phyloP scores from a whole-genome alignment of 2,329 filamentous ascomycete genomes.

The Periconia sp. region DNA sequence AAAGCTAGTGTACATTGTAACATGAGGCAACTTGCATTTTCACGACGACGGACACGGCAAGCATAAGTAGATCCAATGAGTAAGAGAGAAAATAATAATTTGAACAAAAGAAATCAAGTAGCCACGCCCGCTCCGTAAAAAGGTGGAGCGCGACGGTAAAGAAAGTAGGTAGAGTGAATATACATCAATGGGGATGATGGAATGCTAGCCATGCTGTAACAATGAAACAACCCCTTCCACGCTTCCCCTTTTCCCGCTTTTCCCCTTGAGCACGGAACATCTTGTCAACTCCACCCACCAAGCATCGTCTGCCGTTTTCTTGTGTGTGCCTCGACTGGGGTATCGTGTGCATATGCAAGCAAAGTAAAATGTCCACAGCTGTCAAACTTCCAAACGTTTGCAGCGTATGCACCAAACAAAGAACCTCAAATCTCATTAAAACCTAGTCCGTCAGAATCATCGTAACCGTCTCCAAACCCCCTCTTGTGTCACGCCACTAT shows the following conservation, averaged over 20 bases:
- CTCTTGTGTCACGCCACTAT: neutral
- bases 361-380: conserved; percentile 36
- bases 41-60: neutral
- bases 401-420: conserved; percentile 17
- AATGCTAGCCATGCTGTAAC: conserved; percentile 18
- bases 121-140: neutral
- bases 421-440: conserved; percentile 36
- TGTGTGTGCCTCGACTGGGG: conserved; percentile 35
- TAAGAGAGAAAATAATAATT: neutral
- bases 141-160: neutral
- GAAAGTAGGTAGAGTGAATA: conserved; percentile 9
- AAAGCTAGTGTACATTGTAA: neutral
- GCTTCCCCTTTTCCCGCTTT: conserved; percentile 12
- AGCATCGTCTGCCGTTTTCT: conserved; percentile 3
- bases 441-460: conserved; percentile 31
- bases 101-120: neutral
- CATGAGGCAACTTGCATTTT: too few relatives aligned
- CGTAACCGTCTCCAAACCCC: conserved; percentile 18
- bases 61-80: neutral
- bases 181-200: conserved; percentile 18
- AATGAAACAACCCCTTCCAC: conserved; percentile 12
- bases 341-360: conserved; percentile 42
- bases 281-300: conserved; percentile 7
- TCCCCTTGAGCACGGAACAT: conserved; percentile 9
- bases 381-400: conserved; percentile 28